A percentile compares a stretch with the other conserved stretches of the same genome.
These are phyloP conservation scores for Acanthamoeba triangularis DNA, from an alignment of 208 protist genomes.

Conservation along the genomic window DNA sequence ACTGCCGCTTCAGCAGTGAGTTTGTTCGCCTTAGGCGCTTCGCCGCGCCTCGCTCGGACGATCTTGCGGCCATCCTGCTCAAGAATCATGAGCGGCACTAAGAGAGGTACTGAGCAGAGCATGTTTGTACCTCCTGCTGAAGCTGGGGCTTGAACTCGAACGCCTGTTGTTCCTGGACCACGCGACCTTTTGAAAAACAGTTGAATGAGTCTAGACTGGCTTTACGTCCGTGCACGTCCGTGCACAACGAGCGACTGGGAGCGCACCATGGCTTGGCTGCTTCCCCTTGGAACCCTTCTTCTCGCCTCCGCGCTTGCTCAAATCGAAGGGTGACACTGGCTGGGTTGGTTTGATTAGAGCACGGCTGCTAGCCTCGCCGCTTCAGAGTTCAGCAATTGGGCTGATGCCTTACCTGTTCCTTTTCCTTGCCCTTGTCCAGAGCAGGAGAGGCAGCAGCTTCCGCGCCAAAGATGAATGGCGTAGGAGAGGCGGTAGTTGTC, in stretches of 20 bases:
- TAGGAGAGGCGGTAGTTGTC: neutral
- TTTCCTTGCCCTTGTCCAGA: neutral
- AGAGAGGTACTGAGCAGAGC: neutral
- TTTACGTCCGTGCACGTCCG: too few relatives aligned
- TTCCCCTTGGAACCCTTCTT: neutral
- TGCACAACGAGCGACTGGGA: neutral
- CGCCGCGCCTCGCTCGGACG: neutral
- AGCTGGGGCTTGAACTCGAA: constrained; percentile 24
- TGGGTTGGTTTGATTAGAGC: too few relatives aligned
- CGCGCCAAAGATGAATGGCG: constrained; percentile 32
- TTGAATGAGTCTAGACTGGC: neutral
- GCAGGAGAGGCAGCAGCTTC: neutral
- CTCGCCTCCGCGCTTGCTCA: neutral
- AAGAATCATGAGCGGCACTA: neutral
- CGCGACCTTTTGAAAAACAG: neutral
- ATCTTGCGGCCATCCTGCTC: constrained; percentile 32
- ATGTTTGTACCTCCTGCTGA: neutral
- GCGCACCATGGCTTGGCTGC: neutral
- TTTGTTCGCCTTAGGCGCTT: neutral
- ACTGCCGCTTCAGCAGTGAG: neutral
- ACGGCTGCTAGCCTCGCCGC: neutral
- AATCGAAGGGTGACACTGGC: neutral
- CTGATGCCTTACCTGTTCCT: neutral
- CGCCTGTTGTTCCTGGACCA: neutral
- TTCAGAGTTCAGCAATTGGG: neutral